Evolutionary conservation across 2,329 filamentous ascomycete genomes (phyloP).

Genomic region (Colletotrichum orbiculare): DNA sequence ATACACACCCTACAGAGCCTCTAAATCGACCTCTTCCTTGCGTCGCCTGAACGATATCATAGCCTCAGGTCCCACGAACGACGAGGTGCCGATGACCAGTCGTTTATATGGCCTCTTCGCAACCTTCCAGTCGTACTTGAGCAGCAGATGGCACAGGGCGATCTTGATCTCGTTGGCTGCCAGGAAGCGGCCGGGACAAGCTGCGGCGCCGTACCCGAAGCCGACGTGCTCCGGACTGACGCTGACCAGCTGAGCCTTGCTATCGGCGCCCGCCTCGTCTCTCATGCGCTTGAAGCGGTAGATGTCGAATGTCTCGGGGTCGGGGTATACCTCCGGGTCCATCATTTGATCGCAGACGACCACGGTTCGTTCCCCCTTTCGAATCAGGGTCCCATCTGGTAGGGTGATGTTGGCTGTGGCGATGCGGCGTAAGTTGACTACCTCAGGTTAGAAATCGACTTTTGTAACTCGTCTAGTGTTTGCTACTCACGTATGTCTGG

Average conservation of each 20-base stretch:
- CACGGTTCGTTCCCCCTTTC: neutral
- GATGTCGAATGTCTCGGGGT: constrained; percentile 10
- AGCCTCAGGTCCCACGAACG: neutral
- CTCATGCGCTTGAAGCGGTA: constrained; percentile 8
- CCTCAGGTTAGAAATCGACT: neutral
- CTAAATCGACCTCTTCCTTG: constrained; percentile 8
- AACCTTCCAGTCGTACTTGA: constrained; percentile 13
- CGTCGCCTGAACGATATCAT: neutral
- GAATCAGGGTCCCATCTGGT: neutral
- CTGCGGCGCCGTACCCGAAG: constrained; percentile 42
- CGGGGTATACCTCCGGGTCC: neutral
- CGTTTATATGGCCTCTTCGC: neutral
- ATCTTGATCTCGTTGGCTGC: constrained; percentile 7
- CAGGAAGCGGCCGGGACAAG: constrained; percentile 4
- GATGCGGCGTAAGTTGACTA: neutral
- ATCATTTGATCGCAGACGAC: constrained; percentile 1
- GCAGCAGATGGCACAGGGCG: neutral
- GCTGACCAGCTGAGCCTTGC: constrained; percentile 21
- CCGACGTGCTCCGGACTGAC: constrained; percentile 44
- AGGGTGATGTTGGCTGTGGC: neutral
- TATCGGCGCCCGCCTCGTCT: constrained; percentile 5
- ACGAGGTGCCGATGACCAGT: neutral
- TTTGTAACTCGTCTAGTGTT: fast-evolving
- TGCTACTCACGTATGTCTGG: neutral
- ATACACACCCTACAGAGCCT: neutral